Evolutionary conservation across 2,329 filamentous ascomycete genomes (phyloP).

Genomic region (Sporothrix euskadiensis): DNA sequence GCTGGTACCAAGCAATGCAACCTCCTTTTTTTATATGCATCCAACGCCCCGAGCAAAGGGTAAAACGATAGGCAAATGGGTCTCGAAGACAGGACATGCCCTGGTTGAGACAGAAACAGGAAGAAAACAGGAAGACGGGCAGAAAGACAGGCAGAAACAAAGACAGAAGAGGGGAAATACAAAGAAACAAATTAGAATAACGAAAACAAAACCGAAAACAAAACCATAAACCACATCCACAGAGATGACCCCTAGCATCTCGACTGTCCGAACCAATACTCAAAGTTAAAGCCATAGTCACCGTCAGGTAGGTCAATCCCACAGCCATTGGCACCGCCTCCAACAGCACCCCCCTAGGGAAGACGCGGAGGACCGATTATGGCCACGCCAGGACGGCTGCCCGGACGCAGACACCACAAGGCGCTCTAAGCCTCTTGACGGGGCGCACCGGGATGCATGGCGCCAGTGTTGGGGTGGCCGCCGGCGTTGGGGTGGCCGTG

Average conservation of each 20-base stretch:
- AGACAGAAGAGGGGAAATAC: neutral
- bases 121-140: neutral
- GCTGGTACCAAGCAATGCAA: slow-evolving; percentile 18
- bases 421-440: slow-evolving; percentile 19
- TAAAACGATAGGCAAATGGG: slow-evolving; percentile 10
- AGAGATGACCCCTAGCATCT: neutral
- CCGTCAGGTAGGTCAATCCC: neutral
- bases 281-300: neutral
- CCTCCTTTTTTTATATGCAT: slow-evolving; percentile 23
- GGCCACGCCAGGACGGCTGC: neutral
- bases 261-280: neutral
- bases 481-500: neutral
- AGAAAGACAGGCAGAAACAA: neutral
- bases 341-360: neutral
- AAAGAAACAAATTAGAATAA: neutral
- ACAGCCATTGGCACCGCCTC: neutral
- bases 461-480: neutral
- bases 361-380: neutral
- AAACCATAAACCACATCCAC: neutral
- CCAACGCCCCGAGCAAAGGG: slow-evolving; percentile 23
- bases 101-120: neutral
- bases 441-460: neutral
- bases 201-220: too few species aligned
- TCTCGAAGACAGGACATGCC: neutral
- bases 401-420: slow-evolving; percentile 16